phyloP scores from a whole-genome alignment of 345 rosid species.

The Hibiscus mutabilis region DNA sequence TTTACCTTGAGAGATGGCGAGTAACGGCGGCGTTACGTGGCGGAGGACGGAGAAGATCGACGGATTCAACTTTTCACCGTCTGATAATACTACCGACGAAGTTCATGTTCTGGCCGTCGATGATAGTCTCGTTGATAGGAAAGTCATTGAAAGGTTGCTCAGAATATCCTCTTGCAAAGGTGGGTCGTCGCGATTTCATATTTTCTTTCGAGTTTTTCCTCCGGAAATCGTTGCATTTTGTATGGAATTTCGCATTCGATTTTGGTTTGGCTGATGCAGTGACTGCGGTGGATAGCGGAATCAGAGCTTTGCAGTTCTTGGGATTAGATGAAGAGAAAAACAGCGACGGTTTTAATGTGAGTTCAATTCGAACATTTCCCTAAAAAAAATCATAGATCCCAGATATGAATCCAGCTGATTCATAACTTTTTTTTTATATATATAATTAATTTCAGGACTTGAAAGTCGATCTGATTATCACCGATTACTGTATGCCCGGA shows the following conservation, averaged over 20 bases:
- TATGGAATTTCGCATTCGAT: neutral
- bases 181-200: neutral
- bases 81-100: slow-evolving; percentile 31
- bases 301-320: slow-evolving; percentile 69
- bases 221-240: no score
- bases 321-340: slow-evolving; percentile 52
- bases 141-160: slow-evolving; percentile 81
- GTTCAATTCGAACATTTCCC: slow-evolving; percentile 7
- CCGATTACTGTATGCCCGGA: slow-evolving; percentile 98
- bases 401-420: neutral
- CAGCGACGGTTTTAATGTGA: slow-evolving; percentile 37
- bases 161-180: slow-evolving; percentile 79
- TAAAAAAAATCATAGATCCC: neutral
- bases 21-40: slow-evolving; percentile 44
- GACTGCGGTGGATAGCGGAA: slow-evolving; percentile 88
- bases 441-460: slow-evolving; percentile 32
- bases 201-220: neutral
- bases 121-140: slow-evolving; percentile 81
- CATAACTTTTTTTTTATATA: neutral
- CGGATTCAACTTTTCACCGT: slow-evolving; percentile 31
- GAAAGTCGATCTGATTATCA: slow-evolving; percentile 86
- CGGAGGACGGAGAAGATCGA: slow-evolving; percentile 35
- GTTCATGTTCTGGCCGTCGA: slow-evolving; percentile 93
- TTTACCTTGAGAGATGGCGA: slow-evolving; percentile 33
- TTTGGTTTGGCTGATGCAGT: slow-evolving; percentile 33